phyloP scores from a whole-genome alignment of 2,329 filamentous ascomycete species.

The Passalora sequoiae region DNA sequence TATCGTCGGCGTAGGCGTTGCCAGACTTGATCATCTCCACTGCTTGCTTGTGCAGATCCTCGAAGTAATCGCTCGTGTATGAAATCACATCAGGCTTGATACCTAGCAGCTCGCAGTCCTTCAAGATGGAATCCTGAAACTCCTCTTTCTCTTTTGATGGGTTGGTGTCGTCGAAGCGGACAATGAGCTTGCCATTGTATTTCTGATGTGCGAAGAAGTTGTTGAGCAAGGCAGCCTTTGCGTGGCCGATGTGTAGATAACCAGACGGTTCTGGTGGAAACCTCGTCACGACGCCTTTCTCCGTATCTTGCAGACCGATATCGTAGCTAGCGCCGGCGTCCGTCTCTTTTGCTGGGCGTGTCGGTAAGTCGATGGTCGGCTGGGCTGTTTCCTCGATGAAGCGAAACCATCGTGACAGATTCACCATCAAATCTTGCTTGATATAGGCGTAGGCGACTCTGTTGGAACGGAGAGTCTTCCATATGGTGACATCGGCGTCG shows the following conservation, averaged over 20 bases:
- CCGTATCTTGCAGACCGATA: constrained; percentile 75
- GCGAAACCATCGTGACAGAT: constrained; percentile 79
- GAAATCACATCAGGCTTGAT: constrained; percentile 82
- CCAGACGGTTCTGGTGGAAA: constrained; percentile 95
- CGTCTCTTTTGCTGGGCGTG: constrained; percentile 52
- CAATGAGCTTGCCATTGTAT: constrained; percentile 82
- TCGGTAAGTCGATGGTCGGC: constrained; percentile 56
- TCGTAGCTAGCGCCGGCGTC: constrained; percentile 85
- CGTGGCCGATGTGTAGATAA: constrained; percentile 92
- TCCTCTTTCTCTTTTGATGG: constrained; percentile 96
- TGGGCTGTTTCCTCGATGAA: constrained; percentile 75
- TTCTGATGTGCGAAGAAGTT: constrained; percentile 95
- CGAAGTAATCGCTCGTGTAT: constrained; percentile 94
- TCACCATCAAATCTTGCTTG: constrained; percentile 69
- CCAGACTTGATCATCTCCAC: constrained; percentile 80
- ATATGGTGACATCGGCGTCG: constrained; percentile 73
- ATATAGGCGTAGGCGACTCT: constrained; percentile 76
- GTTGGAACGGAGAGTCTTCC: constrained; percentile 77
- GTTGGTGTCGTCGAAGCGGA: constrained; percentile 97
- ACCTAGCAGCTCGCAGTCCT: constrained; percentile 86
- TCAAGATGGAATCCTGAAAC: constrained; percentile 87
- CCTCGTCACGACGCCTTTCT: constrained; percentile 82
- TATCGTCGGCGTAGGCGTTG: constrained; percentile 91
- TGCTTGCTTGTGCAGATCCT: constrained; percentile 81
- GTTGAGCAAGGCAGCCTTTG: constrained; percentile 87